These are phyloP conservation scores for Scortechinia acanthostroma DNA, from an alignment of 2,329 filamentous ascomycete genomes.

Conservation along the genomic window DNA sequence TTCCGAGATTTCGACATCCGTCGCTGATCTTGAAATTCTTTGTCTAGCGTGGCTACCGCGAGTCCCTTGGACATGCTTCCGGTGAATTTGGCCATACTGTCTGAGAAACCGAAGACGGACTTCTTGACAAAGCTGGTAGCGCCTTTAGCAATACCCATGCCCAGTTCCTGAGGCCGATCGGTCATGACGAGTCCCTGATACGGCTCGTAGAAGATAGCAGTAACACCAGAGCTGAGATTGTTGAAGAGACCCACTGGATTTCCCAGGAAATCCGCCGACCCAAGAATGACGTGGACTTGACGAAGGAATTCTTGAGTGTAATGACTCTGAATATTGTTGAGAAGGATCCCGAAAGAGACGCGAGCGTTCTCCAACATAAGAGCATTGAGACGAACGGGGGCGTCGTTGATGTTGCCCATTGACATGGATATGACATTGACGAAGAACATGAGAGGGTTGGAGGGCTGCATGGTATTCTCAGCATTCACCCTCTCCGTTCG, in stretches of 20 bases:
- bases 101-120: slow-evolving; percentile 91
- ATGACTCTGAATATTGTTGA: slow-evolving; percentile 82
- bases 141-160: slow-evolving; percentile 89
- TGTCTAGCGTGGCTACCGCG: slow-evolving; percentile 89
- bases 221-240: slow-evolving; percentile 92
- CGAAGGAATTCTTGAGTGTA: slow-evolving; percentile 95
- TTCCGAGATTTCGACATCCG: slow-evolving; percentile 90
- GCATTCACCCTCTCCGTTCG: slow-evolving; percentile 93
- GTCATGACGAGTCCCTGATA: slow-evolving; percentile 97
- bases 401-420: slow-evolving; percentile 97
- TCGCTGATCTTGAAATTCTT: slow-evolving; percentile 94
- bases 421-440: slow-evolving; percentile 99
- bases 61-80: slow-evolving; percentile 95
- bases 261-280: slow-evolving; percentile 92
- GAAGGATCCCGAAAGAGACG: slow-evolving; percentile 76
- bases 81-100: slow-evolving; percentile 96
- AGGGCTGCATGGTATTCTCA: slow-evolving; percentile 83
- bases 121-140: slow-evolving; percentile 98
- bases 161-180: slow-evolving; percentile 89
- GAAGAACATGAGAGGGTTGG: slow-evolving; percentile 96
- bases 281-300: slow-evolving; percentile 94
- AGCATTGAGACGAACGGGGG: slow-evolving; percentile 86
- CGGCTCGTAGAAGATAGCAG: slow-evolving; percentile 97
- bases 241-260: slow-evolving; percentile 98
- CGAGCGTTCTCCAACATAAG: slow-evolving; percentile 91